These are phyloP conservation scores for Gossypium arboreum DNA, from an alignment of 345 rosid species.

Conservation along the genomic window DNA sequence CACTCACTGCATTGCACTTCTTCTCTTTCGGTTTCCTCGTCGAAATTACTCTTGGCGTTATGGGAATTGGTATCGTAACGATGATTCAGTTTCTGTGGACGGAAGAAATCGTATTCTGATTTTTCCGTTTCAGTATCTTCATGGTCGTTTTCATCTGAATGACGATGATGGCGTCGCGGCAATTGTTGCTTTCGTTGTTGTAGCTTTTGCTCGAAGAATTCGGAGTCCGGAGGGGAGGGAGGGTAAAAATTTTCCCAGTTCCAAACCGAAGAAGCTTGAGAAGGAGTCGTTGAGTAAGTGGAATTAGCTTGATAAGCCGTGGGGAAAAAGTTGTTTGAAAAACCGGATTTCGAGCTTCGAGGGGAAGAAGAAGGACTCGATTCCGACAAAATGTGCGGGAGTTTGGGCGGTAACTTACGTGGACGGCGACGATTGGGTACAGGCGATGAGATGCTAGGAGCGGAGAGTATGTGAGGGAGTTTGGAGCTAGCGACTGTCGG, in stretches of 20 bases:
- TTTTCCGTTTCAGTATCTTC: conserved; percentile 48
- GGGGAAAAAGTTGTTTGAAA: conserved; percentile 47
- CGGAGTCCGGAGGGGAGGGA: conserved; percentile 96
- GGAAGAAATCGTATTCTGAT: conserved; percentile 67
- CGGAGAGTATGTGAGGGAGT: conserved; percentile 52
- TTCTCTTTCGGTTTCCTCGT: conserved; percentile 71
- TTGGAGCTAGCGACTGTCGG: conserved; percentile 49
- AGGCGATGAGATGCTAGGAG: conserved; percentile 24
- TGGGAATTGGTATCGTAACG: conserved; percentile 18
- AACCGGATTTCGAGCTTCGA: conserved; percentile 45
- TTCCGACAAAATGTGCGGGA: conserved; percentile 89
- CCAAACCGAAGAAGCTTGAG: conserved; percentile 93
- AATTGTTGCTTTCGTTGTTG: conserved; percentile 25
- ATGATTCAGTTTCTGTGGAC: conserved; percentile 20
- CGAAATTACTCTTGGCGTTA: conserved; percentile 22
- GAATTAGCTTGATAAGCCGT: conserved; percentile 70
- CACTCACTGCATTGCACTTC: conserved; percentile 98
- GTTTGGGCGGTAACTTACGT: conserved; percentile 32
- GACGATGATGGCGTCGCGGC: conserved; percentile 24
- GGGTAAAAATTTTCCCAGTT: conserved; percentile 96
- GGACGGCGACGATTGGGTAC: conserved; percentile 36
- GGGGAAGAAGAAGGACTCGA: conserved; percentile 78
- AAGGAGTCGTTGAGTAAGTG: conserved; percentile 66
- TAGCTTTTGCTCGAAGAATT: conserved; percentile 51
- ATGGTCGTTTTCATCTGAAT: conserved; percentile 19